Evolutionary conservation across 2,329 filamentous ascomycete genomes (phyloP), one percentile per base, ranked within the genome.

Genomic region (Aureobasidium sp.): DNA sequence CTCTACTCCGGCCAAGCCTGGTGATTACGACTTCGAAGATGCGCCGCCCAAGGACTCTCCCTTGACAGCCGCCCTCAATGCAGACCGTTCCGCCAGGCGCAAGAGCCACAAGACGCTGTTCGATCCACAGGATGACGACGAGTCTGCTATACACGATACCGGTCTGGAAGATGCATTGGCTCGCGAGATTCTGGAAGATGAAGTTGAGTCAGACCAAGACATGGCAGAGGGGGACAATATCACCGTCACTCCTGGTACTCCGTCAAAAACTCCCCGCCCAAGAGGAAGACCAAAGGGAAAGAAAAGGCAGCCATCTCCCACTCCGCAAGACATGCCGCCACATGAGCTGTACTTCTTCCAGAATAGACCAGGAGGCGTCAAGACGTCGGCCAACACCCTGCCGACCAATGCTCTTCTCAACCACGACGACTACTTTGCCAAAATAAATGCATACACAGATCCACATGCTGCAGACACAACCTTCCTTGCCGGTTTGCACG

Each of bases 331-430:
- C 58, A 81, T 97, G 2, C 89, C 92, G 5, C 81, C 92, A 0
- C 90, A 97, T 70, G 94, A 97, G 73, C 84, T 89, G 66, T 99
- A 95, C 77, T 97, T 99, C 73, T 90, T 88, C 70, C 90, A 97
- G 70, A 97, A 96, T 71, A 87, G 90, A 51, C 86, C 90, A 0
- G 91, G 90, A 2, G 82, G 85, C 4, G 80, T 85, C 48, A 92
- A 92, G 74, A 96, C 93, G 0, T 97, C 92, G 1, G 88, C 90
- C 71, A 94, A 94, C 66, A 96, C 85, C 0, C 79, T 97, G 5
- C 82, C 87, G 0, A 85, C 87, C 5, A 78, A 95, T 37, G 79
- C 84, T 4, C 79, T 96, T 11, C 84, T 97, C 61, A 91, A 89
- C 1, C 92, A 97, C 69, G 92, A 97, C 62, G 91, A 97, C 71